Evolutionary conservation across 805 yeast species (phyloP), one percentile per base, ranked within the genome.

Genomic region (Starmerella asiatica): DNA sequence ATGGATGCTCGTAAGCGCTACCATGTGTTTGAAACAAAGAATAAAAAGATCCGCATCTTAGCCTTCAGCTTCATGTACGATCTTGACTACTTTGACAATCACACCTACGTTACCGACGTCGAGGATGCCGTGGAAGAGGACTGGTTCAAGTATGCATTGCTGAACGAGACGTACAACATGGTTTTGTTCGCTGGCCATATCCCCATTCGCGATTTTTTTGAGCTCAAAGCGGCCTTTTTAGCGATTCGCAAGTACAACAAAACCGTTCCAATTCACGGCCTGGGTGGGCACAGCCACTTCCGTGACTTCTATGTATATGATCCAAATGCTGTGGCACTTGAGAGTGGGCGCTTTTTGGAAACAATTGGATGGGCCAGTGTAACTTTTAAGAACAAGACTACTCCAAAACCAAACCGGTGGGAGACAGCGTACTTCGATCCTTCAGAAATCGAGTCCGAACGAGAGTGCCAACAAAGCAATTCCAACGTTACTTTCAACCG

Each of bases 221-320:
- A 79, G 53, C 54, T 73, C 45, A 58, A 59, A 42, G 42, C 58
- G 2, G 56, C 77, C 31, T 75, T 76, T 48, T 32, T 52, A 0
- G 58, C 56, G 5, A 58, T 88, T 21, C 69, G 96, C 44, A 43
- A 56, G 20, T 61, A 59, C 21, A 79, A 71, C 51, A 88, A 93
- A 5, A 56, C 66, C 23, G 67, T 69, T 0, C 63, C 75, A 0
- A 79, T 88, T 38, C 94, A 84, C 56, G 83, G 79, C 51, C 78
- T 88, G 59, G 97, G 96, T 1, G 97, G 96, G 1, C 97, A 86
- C 59, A 76, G 93, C 23, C 97, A 86, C 56, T 75, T 86, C 14
- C 66, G 97, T 45, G 97, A 88, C 58, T 88, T 79, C 57, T 69
- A 73, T 6, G 62, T 72, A 3, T 64, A 75, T 37, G 97, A 88